These are phyloP conservation scores for Antitrichia curtipendula DNA, from an alignment of 225 moss, liverwort and hornwort genomes.

Conservation along the genomic window DNA sequence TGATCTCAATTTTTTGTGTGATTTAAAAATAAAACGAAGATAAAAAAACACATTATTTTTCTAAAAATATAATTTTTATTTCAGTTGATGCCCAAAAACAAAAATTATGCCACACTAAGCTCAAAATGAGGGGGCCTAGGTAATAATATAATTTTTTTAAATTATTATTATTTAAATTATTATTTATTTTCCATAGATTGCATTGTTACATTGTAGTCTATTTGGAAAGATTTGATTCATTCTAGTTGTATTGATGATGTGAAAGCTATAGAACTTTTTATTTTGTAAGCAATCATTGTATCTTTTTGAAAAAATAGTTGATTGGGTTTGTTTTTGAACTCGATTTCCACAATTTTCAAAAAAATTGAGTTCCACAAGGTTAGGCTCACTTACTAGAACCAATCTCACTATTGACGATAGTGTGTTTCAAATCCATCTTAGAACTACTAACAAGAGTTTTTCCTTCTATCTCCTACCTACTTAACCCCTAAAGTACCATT, in stretches of 20 bases:
- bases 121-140: too few species aligned
- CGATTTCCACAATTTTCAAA: not conserved
- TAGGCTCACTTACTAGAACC: not conserved
- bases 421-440: not conserved
- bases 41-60: accelerated
- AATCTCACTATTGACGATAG: too few species aligned
- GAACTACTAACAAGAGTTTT: not conserved
- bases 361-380: not conserved
- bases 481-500: too few species aligned
- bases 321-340: not conserved
- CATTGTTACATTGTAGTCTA: not conserved
- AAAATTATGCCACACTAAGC: not conserved
- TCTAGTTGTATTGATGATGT: not conserved
- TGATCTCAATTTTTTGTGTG: not conserved
- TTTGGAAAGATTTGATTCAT: not conserved
- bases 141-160: too few species aligned
- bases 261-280: not conserved
- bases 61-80: not conserved
- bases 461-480: not conserved
- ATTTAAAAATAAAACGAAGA: too few species aligned
- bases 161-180: too few species aligned
- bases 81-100: not conserved
- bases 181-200: not conserved
- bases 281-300: not conserved
- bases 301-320: not conserved